These are phyloP conservation scores for Exophiala sideris DNA, from an alignment of 2,329 filamentous ascomycete species.

Conservation along the genomic window DNA sequence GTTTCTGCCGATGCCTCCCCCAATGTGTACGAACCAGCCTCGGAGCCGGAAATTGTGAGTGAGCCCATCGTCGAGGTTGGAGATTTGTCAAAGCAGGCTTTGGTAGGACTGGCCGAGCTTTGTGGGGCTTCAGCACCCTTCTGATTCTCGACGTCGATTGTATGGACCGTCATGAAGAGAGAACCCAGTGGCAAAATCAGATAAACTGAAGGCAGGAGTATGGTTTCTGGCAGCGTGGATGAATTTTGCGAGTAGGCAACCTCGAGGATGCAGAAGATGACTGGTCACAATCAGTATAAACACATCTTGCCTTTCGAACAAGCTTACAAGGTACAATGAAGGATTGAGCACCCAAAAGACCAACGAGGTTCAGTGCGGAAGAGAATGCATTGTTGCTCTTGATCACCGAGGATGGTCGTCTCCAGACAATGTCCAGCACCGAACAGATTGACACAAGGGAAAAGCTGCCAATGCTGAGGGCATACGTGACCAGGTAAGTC, in stretches of 20 bases:
- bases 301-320: neutral
- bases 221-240: constrained; percentile 10
- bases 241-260: constrained; percentile 4
- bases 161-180: constrained; percentile 23
- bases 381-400: constrained; percentile 13
- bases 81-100: neutral
- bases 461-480: constrained; percentile 20
- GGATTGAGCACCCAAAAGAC: constrained; percentile 19
- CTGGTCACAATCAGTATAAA: constrained; percentile 5
- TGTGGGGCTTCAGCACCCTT: neutral
- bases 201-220: constrained; percentile 21
- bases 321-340: constrained; percentile 23
- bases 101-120: neutral
- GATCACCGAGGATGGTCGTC: constrained; percentile 14
- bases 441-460: constrained; percentile 18
- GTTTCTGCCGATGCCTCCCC: neutral
- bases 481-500: constrained; percentile 10
- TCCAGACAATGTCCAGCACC: constrained; percentile 19
- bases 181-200: constrained; percentile 21
- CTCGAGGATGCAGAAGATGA: constrained; percentile 23
- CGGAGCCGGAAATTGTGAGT: neutral
- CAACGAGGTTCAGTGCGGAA: constrained; percentile 23
- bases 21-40: neutral
- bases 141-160: neutral
- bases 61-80: neutral